These are phyloP conservation scores for Candida quercuum DNA, from an alignment of 805 yeast genomes.

Conservation along the genomic window DNA sequence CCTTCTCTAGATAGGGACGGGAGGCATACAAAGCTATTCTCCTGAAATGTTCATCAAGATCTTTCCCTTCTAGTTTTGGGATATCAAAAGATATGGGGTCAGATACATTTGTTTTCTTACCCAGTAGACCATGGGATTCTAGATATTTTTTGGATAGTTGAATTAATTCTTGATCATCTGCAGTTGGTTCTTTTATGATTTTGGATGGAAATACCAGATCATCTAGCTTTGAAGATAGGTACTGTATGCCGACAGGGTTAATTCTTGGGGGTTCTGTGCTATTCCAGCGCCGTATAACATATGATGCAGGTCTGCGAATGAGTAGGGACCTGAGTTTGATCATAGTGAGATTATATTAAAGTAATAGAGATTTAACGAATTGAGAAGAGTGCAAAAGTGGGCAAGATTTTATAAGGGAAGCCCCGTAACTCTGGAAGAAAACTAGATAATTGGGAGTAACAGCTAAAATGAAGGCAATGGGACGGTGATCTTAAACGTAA, in stretches of 20 bases:
- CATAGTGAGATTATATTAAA: too few relatives aligned
- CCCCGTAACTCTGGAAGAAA: too few relatives aligned
- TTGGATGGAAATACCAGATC: slow-evolving; percentile 46
- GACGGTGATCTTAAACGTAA: too few relatives aligned
- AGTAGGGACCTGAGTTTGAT: too few relatives aligned
- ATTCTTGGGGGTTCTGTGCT: slow-evolving; percentile 43
- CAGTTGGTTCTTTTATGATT: slow-evolving; percentile 18
- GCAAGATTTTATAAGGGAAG: too few relatives aligned
- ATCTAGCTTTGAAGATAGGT: slow-evolving; percentile 55
- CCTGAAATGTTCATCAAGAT: slow-evolving; percentile 82
- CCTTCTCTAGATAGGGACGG: slow-evolving; percentile 53
- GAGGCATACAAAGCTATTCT: slow-evolving; percentile 55
- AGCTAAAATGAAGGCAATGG: too few relatives aligned
- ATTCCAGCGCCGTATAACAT: not conserved
- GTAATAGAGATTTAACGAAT: too few relatives aligned
- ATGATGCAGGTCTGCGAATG: too few relatives aligned
- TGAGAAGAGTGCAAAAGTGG: too few relatives aligned
- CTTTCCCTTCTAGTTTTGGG: slow-evolving; percentile 69
- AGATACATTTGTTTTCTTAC: slow-evolving; percentile 60
- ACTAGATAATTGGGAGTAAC: too few relatives aligned
- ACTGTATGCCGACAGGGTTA: slow-evolving; percentile 79
- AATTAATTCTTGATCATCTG: slow-evolving; percentile 30
- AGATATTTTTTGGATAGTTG: slow-evolving; percentile 59
- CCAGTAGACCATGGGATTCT: slow-evolving; percentile 57
- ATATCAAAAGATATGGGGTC: slow-evolving; percentile 56